Conservation (phyloP, 495 filamentous ascomycete genomes). For the Parachaetomium inaequale region DNA sequence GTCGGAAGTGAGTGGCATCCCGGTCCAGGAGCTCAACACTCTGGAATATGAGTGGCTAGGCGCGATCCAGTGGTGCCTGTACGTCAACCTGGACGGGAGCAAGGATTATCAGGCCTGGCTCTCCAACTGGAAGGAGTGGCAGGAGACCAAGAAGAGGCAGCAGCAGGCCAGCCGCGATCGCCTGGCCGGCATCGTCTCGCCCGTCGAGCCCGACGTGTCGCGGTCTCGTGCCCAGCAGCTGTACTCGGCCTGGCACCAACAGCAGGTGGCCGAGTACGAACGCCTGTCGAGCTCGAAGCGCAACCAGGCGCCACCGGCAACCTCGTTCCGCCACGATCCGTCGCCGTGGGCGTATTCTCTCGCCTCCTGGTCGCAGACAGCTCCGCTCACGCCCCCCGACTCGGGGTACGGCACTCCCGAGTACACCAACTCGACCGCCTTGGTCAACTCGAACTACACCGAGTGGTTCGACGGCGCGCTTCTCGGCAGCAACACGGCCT, state of each 20-base stretch:
- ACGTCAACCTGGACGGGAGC: conserved; percentile 76
- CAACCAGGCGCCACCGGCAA: conserved; percentile 42
- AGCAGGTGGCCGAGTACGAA: conserved; percentile 50
- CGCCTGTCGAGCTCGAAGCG: conserved; percentile 41
- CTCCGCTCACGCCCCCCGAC: conserved; percentile 48
- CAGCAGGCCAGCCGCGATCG: conserved; percentile 48
- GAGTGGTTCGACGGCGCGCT: conserved; percentile 45
- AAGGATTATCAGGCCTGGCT: conserved; percentile 82
- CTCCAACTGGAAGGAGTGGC: conserved; percentile 78
- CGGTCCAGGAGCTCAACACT: conserved; percentile 80
- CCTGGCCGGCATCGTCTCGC: conserved; percentile 56
- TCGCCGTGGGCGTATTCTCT: conserved; percentile 35
- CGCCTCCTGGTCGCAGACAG: conserved; percentile 34
- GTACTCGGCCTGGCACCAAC: conserved; percentile 52
- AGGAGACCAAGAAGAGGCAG: conserved; percentile 56
- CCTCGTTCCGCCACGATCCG: conserved; percentile 50
- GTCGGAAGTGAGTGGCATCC: conserved; percentile 94
- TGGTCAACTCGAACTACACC: conserved; percentile 42
- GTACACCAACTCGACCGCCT: conserved; percentile 43
- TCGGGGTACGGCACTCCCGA: conserved; percentile 52
- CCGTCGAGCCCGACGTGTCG: conserved; percentile 63
- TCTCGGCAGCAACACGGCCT: conserved; percentile 29
- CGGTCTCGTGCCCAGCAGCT: conserved; percentile 35
- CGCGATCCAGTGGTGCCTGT: conserved; percentile 81
- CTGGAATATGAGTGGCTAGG: conserved; percentile 90